Conservation (phyloP, 2,329 filamentous ascomycete species). For the Aureobasidium subglaciale region DNA sequence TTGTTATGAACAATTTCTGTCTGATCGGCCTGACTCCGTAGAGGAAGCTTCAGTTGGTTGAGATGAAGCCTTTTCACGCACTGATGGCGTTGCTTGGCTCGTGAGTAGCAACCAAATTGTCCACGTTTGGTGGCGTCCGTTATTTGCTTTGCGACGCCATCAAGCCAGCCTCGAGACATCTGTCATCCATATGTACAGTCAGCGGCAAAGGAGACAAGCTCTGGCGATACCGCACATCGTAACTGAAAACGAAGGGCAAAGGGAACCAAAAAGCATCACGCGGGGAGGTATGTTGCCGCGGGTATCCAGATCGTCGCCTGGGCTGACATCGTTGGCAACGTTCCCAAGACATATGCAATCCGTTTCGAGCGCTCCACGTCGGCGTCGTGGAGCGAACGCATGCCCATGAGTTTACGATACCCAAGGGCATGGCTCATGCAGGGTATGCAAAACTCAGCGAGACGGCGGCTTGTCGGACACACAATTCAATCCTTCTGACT, state of each 20-base stretch:
- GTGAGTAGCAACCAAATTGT: constrained; percentile 4
- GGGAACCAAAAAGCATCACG: neutral
- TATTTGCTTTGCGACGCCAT: neutral
- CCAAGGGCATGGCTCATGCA: constrained; percentile 9
- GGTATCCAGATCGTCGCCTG: neutral
- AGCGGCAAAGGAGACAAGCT: constrained; percentile 3
- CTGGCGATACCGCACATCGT: neutral
- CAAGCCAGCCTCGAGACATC: neutral
- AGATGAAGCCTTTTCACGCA: constrained; percentile 8
- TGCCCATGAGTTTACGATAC: neutral
- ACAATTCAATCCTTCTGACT: neutral
- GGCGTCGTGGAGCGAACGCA: neutral
- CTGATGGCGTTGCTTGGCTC: constrained; percentile 12
- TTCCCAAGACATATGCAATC: constrained; percentile 14
- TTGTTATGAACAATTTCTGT: neutral
- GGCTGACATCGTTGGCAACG: constrained; percentile 9
- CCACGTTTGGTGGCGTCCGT: constrained; percentile 7
- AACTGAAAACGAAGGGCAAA: neutral
- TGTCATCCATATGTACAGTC: neutral
- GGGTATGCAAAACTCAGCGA: neutral
- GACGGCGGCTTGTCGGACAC: constrained; percentile 7
- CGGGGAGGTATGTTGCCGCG: neutral
- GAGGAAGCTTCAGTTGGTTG: constrained; percentile 1
- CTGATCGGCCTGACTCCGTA: neutral
- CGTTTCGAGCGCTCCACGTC: neutral